Conservation (phyloP, 306 rosid species). For the Malus sylvestris region DNA sequence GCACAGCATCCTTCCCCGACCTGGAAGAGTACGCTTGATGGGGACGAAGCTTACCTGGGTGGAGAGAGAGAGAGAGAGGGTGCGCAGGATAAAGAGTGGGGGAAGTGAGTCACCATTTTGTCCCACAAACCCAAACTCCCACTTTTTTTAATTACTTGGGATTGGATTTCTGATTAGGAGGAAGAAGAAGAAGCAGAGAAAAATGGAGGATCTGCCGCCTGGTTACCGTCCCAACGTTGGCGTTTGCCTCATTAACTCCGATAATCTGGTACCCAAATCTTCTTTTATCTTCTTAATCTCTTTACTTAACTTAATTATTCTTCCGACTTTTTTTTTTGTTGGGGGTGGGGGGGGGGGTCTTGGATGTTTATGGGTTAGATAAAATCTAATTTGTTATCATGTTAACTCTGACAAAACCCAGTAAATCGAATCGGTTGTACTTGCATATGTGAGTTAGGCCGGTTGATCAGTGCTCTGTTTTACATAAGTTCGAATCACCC, state of each 20-base stretch:
- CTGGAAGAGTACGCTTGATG: neutral
- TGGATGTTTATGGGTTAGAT: neutral
- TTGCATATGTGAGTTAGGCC: neutral
- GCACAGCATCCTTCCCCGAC: neutral
- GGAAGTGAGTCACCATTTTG: slow-evolving; percentile 16
- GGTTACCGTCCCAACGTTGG: slow-evolving; percentile 99
- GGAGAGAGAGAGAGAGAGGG: neutral
- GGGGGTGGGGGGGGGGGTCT: neutral
- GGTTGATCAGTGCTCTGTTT: neutral
- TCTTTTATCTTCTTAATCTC: neutral
- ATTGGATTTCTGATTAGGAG: neutral
- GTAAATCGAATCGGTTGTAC: neutral
- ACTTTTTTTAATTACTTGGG: neutral
- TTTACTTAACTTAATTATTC: neutral
- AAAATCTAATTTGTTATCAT: neutral
- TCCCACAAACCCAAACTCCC: slow-evolving; percentile 20
- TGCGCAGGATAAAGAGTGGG: slow-evolving; percentile 22
- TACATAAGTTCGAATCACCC: neutral
- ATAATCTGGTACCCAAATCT: slow-evolving; percentile 48
- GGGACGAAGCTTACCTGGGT: neutral
- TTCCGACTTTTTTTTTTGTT: neutral
- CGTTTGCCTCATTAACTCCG: slow-evolving; percentile 82
- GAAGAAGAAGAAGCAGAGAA: neutral
- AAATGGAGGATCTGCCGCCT: slow-evolving; percentile 79
- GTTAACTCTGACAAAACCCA: neutral